These are phyloP conservation scores for Venturia oleaginea DNA, from an alignment of 2,329 filamentous ascomycete genomes.

Conservation along the genomic window DNA sequence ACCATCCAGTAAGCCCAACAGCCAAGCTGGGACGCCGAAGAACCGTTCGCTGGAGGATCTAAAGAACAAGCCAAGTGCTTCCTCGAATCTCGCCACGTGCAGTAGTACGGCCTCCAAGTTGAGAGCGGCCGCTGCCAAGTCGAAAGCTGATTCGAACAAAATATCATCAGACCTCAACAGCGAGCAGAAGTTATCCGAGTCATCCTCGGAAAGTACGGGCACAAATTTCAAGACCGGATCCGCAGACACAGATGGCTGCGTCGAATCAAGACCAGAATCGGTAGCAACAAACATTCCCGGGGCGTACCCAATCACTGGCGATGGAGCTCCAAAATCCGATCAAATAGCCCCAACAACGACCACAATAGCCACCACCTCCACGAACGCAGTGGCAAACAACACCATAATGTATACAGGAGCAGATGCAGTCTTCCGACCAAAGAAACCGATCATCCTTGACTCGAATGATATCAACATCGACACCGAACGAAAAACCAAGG, in stretches of 20 bases:
- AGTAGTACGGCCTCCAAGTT: neutral
- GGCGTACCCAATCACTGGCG: neutral
- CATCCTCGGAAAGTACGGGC: neutral
- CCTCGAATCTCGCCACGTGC: neutral
- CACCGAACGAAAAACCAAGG: conserved; percentile 62
- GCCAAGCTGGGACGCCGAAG: neutral
- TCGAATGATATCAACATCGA: conserved; percentile 86
- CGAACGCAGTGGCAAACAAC: neutral
- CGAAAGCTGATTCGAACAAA: neutral
- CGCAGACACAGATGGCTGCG: neutral
- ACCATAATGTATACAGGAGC: conserved; percentile 23
- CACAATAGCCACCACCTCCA: neutral
- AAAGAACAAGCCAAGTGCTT: neutral
- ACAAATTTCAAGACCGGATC: neutral
- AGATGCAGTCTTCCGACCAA: conserved; percentile 70
- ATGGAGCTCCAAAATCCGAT: neutral
- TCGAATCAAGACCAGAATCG: neutral
- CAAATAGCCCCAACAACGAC: neutral
- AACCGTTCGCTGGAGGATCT: neutral
- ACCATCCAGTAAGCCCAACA: neutral
- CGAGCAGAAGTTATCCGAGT: neutral
- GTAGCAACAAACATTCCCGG: neutral
- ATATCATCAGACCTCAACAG: neutral
- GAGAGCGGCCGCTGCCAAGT: neutral
- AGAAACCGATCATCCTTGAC: conserved; percentile 57